Evolutionary conservation across 225 moss, liverwort and hornwort species (phyloP), one percentile per base, ranked within the genome.

Genomic region (Sphagnum contortum): DNA sequence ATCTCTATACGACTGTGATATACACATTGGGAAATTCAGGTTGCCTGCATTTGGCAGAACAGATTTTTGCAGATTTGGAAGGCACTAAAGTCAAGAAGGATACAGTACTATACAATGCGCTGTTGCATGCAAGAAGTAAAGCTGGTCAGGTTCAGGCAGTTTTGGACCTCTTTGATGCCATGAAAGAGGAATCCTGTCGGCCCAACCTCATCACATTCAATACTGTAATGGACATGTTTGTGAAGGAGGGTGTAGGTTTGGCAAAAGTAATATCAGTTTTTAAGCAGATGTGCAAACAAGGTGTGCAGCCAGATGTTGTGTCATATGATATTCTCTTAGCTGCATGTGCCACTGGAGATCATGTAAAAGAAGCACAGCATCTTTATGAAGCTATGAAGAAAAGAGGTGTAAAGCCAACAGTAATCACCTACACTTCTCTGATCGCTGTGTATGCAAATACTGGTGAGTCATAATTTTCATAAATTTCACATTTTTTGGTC

Each of bases 271-370:
- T 98, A 5, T 80, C 82, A 29, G 12, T 87, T 1, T 98, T 98
- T 70, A 90, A 85, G 80, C 83, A 91, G 57, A 92, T 98, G 92
- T 92, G 87, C 53, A 71, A 85, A 14, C 65, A 83, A 68, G 92
- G 92, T n/a, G 75, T 92, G 44, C 77, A 79, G 54, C 90, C 96
- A 5, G 92, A 98, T 52, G 73, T 89, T 48, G 76, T 98, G 57
- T 92, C 96, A 47, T 98, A 92, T 75, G 81, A 98, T 66, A 91
- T 80, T 66, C 88, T 98, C 5, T 75, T 98, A 65, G 90, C 88
- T 70, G 88, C 92, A 48, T 98, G 96, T 72, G 79, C 92, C 71
- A 68, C 85, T 9, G 85, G 80, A 73, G 72, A 70, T 66, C 81
- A 92, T 64, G 90, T 89, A 3, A 89, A 87, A 60, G 92, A 92